phyloP scores from a whole-genome alignment of 2,329 filamentous ascomycete genomes.

The Epichloe glyceriae region DNA sequence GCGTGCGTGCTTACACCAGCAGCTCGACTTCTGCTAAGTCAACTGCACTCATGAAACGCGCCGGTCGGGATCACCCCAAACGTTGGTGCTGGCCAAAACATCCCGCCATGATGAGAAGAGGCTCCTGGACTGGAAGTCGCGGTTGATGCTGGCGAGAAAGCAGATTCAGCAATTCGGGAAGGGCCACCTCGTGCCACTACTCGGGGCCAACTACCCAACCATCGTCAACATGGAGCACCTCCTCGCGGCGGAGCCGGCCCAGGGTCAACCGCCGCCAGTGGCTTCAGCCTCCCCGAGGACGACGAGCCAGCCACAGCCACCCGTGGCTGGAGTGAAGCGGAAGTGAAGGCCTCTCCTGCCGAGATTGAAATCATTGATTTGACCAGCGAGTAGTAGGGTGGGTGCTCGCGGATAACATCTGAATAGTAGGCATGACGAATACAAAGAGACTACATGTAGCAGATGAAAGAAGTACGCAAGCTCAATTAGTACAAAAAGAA shows the following conservation, averaged over 20 bases:
- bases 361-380: neutral
- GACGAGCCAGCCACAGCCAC: neutral
- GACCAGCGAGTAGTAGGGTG: neutral
- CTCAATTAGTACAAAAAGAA: too few species aligned
- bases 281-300: too few species aligned
- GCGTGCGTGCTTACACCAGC: slow-evolving; percentile 12
- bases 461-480: too few species aligned
- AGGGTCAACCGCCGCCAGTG: neutral
- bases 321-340: neutral
- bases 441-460: too few species aligned
- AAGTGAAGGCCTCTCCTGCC: neutral
- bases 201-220: neutral
- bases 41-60: slow-evolving; percentile 13
- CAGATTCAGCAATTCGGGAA: neutral
- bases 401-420: too few species aligned
- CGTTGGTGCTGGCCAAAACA: slow-evolving; percentile 16
- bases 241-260: neutral
- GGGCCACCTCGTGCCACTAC: neutral
- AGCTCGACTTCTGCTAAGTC: slow-evolving; percentile 6
- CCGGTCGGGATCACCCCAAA: slow-evolving; percentile 4
- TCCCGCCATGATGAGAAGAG: slow-evolving; percentile 3
- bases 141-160: neutral
- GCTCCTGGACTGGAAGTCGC: neutral
- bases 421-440: too few species aligned
- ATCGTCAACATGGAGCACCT: neutral